A percentile compares a stretch with the other conserved stretches of the same genome.
Conservation (phyloP, 768 basidiomycete genomes). For the Kwoniella botswanensis region DNA sequence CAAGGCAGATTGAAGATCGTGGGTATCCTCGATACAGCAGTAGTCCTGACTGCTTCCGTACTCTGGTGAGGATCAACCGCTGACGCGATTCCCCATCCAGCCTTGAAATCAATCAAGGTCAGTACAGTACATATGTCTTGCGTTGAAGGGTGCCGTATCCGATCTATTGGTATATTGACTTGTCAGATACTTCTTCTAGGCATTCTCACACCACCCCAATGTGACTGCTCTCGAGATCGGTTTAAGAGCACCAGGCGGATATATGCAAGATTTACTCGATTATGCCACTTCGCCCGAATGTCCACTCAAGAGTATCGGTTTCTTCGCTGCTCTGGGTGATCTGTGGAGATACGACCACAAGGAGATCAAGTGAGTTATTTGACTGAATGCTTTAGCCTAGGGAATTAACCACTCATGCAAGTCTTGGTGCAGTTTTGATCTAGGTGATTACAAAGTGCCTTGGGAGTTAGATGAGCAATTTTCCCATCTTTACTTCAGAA, state of each 20-base stretch:
- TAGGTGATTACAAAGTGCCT: slow-evolving; percentile 13
- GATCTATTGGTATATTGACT: not conserved
- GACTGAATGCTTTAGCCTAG: too few relatives aligned
- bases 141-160: not conserved
- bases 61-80: not conserved
- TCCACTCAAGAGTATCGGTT: slow-evolving; percentile 17
- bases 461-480: slow-evolving; percentile 15
- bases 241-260: slow-evolving; percentile 13
- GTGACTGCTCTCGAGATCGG: slow-evolving; percentile 18
- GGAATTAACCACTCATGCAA: not conserved
- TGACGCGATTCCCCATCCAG: not conserved
- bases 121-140: not conserved
- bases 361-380: slow-evolving; percentile 10
- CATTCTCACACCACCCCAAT: slow-evolving; percentile 10
- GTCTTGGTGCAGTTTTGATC: slow-evolving; percentile 10
- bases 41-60: not conserved
- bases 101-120: slow-evolving; percentile 12
- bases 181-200: not conserved
- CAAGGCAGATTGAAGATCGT: slow-evolving; percentile 17
- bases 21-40: not conserved
- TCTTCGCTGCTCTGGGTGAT: slow-evolving; percentile 22
- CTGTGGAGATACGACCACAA: slow-evolving; percentile 17
- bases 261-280: slow-evolving; percentile 16
- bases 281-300: slow-evolving; percentile 17
- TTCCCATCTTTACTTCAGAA: slow-evolving; percentile 3